Base-by-base conservation (phyloP, 495 filamentous ascomycete genomes). In the Poronia punctata region DNA sequence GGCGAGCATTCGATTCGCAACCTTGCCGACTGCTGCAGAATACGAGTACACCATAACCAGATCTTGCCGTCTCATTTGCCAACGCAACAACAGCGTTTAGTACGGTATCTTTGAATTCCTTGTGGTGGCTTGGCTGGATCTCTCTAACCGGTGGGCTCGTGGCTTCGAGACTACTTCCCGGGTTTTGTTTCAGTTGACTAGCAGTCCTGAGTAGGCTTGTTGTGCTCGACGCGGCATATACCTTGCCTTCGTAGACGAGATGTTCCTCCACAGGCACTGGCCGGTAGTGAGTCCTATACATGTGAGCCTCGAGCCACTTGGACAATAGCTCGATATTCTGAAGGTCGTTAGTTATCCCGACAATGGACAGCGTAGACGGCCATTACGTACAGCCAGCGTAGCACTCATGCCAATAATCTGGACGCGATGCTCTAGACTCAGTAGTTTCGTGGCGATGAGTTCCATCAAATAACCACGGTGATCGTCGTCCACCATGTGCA, bases 381-480 rank as follows among this genome's bases (percentile, higher is more conserved):
- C 7, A 25, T 28, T 2, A 44, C 72, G 37, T 62, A 85, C 81
- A 29, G 79, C 78, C 22, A 89, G 58, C 2, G 86, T 89, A 11
- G 86, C 85, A 44, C 85, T 88, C 86, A 89, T 89, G 43, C 80
- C 85, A 37, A 89, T 67, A 17, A 92, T 78, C 48, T 92, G 86
- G 18, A 86, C 73, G 28, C 69, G 64, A 43, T 83, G 74, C 27
- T 76, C 81, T 8, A 89, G 63, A 36, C 82, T 73, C 5, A 89
- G 58, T 17, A 89, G 53, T 45, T 92, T 92, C 3, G 85, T 84
- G 4, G 80, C 76, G 64, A 89, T 76, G n/a, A 89, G 60, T 56
- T 92, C 86, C 37, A 92, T 64, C 1, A 89, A 68, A 50, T 88
- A 88, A 4, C 86, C 86, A n/a, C 86, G 78, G 50, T 77, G 72